phyloP scores from a whole-genome alignment of 768 basidiomycete genomes.

The Mycena vitilis region DNA sequence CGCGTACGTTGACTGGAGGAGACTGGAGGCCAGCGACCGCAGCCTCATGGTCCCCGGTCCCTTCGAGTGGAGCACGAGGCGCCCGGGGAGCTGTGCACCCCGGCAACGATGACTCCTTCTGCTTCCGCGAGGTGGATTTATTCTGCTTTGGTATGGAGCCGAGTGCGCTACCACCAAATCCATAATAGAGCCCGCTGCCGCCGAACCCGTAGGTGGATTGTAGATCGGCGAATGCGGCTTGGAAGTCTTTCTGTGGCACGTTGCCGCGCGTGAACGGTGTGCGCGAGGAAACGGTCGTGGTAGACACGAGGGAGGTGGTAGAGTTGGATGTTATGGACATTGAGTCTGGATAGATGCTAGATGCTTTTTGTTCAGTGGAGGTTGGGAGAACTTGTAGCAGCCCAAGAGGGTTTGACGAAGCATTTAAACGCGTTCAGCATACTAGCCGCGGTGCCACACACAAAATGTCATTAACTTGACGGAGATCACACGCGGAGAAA shows the following conservation, averaged over 20 bases:
- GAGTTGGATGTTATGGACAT: slow-evolving; percentile 20
- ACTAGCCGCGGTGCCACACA: no score
- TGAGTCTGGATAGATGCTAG: not conserved
- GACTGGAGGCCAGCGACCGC: slow-evolving; percentile 14
- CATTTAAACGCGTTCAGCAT: no score
- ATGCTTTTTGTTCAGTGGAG: not conserved
- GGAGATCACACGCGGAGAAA: no score
- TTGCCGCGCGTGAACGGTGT: not conserved
- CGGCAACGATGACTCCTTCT: no score
- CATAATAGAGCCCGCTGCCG: not conserved
- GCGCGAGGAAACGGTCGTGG: slow-evolving; percentile 21
- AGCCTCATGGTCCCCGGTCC: not conserved
- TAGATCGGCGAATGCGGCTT: slow-evolving; percentile 23
- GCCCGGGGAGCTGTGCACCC: not conserved
- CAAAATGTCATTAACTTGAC: no score
- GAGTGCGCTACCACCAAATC: no score
- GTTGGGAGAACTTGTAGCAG: not conserved
- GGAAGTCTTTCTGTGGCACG: slow-evolving; percentile 17
- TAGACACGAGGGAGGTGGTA: slow-evolving; percentile 22
- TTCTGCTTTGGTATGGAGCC: not conserved
- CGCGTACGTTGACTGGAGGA: slow-evolving; percentile 13
- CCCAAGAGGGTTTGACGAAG: not conserved
- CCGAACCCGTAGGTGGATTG: slow-evolving; percentile 28
- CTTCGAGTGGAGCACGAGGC: not conserved
- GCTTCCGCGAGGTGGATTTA: not conserved